Evolutionary conservation across 306 rosid genomes (phyloP).

Genomic region (Arachis stenosperma): DNA sequence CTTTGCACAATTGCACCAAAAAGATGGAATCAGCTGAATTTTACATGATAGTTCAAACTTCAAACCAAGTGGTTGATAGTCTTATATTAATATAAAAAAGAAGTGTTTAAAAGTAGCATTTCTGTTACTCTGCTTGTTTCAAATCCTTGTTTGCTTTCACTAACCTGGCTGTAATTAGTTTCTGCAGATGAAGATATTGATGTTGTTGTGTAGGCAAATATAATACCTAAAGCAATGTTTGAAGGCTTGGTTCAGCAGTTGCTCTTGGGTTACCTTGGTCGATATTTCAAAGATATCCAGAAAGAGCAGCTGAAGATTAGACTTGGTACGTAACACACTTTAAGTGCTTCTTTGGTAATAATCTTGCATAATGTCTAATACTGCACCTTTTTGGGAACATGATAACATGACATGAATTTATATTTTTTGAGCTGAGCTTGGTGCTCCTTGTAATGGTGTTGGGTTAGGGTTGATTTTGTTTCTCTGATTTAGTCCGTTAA

Average conservation of each 20-base stretch:
- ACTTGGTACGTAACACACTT: conserved; percentile 55
- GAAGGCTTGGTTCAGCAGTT: conserved; percentile 81
- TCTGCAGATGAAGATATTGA: conserved; percentile 33
- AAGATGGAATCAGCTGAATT: too few relatives aligned
- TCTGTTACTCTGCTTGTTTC: neutral
- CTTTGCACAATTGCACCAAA: too few relatives aligned
- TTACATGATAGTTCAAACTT: too few relatives aligned
- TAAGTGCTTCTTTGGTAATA: conserved; percentile 5
- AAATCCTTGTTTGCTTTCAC: conserved; percentile 24
- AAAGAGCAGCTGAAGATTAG: conserved; percentile 85
- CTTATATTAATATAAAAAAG: too few relatives aligned
- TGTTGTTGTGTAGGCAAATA: conserved; percentile 32
- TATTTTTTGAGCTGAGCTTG: neutral
- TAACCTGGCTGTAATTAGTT: conserved; percentile 38
- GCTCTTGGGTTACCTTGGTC: conserved; percentile 80
- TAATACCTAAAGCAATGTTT: conserved; percentile 57
- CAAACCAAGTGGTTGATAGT: too few relatives aligned
- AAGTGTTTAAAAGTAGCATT: neutral
- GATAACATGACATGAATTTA: neutral
- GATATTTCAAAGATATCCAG: conserved; percentile 82
- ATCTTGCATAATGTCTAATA: neutral
- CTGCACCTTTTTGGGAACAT: conserved; percentile 13
- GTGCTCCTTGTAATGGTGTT: neutral
- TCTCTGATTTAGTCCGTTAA: neutral
- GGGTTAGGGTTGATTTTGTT: neutral